Conservation (phyloP, 768 basidiomycete genomes). For the Dentipellis fragilis region DNA sequence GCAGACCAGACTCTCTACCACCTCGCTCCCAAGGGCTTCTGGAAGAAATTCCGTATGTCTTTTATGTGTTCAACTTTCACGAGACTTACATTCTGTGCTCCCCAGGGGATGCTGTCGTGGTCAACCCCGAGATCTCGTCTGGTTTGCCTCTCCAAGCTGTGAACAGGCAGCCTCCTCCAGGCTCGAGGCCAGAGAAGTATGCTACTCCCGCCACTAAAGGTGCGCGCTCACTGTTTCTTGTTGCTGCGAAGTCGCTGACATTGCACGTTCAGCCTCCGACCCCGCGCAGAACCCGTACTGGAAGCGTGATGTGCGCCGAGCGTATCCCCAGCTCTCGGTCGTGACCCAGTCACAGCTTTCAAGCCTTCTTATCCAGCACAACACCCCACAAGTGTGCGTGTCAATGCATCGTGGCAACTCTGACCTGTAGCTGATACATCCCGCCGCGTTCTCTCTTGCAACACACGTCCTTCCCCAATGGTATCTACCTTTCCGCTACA, state of each 20-base stretch:
- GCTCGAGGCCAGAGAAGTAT: conserved; percentile 79
- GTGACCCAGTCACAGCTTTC: conserved; percentile 81
- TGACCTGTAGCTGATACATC: not conserved
- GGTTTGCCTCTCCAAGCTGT: conserved; percentile 71
- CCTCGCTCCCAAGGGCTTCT: conserved; percentile 81
- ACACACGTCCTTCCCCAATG: not conserved
- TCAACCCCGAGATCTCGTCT: conserved; percentile 86
- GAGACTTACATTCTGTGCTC: not conserved
- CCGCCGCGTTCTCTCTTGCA: not conserved
- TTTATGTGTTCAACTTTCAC: not conserved
- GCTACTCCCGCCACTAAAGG: conserved; percentile 86
- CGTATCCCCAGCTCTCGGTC: conserved; percentile 86
- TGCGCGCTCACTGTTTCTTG: conserved; percentile 19
- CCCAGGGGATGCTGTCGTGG: conserved; percentile 70
- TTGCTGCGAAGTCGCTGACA: conserved; percentile 9
- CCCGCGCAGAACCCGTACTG: conserved; percentile 87
- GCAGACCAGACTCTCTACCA: conserved; percentile 90
- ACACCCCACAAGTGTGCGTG: conserved; percentile 53
- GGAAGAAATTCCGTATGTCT: conserved; percentile 89
- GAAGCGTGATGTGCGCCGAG: conserved; percentile 90
- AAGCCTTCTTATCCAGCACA: conserved; percentile 71
- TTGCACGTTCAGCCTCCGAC: conserved; percentile 57
- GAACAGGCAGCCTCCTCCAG: conserved; percentile 81
- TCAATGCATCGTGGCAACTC: not conserved
- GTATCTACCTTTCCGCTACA: conserved; percentile 17